Base-by-base conservation (phyloP, 805 yeast species). In the Starmera amethionina region DNA sequence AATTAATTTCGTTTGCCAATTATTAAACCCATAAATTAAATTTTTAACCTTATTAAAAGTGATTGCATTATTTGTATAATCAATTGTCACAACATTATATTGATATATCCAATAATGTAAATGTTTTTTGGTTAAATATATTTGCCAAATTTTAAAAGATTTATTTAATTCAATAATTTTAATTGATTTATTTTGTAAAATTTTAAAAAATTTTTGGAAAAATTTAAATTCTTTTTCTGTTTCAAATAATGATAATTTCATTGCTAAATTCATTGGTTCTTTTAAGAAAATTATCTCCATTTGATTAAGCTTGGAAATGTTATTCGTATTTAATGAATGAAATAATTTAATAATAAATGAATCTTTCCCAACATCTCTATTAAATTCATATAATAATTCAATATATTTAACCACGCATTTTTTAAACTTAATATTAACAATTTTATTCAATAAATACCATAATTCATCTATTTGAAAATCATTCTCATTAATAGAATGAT, bases 191-290 rank as follows among this genome's bases (percentile, higher is more conserved):
- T 49, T 41, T 9, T 47, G 4, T 58, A 56, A 50, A 4, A 45
- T n/a, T 13, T 41, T 48, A 32, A 49, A 42, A 8, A 38, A 30
- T 8, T 36, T 34, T 2, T 16, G 7, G 34, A 43, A 36, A 1
- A 30, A 11, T 4, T 42, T 32, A 25, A 31, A 38, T 3, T 49
- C 51, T 16, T 39, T 41, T 32, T 46, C 49, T 30, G 49, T 42
- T 11, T 40, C 34, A 13, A 45, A 43, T 34, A 51, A 44, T 8
- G 57, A 41, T n/a, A 55, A 38, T 22, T 43, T 48, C 55, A 55
- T 54, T 3, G 54, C 56, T 12, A 49, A 48, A 33, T 52, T 52
- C 10, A 44, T 32, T 8, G 58, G 59, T 1, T 43, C 22, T 3
- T 42, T 31, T 1, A 55, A 14, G 31, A 55, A 55, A 3, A 47